Evolutionary conservation across 345 rosid genomes (phyloP).

Genomic region (Eucalyptus caleyi): DNA sequence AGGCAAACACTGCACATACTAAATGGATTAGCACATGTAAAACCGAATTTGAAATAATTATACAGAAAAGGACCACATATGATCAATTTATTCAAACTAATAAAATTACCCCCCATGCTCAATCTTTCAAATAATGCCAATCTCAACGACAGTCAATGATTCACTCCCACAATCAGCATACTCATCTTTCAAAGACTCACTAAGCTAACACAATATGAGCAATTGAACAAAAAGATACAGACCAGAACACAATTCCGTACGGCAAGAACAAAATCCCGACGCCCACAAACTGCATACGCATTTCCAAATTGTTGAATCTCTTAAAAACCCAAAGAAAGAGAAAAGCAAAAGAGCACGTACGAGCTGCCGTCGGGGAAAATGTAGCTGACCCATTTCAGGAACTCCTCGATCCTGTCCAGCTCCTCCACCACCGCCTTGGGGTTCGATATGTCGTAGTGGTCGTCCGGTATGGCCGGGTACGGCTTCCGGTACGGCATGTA

Average conservation of each 20-base stretch:
- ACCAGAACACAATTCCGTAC: neutral
- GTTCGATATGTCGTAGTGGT: slow-evolving; percentile 41
- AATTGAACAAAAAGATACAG: neutral
- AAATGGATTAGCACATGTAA: neutral
- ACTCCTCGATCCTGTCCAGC: slow-evolving; percentile 90
- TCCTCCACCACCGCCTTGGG: slow-evolving; percentile 77
- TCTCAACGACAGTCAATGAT: neutral
- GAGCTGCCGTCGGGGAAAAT: slow-evolving; percentile 83
- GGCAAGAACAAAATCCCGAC: neutral
- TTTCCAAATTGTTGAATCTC: neutral
- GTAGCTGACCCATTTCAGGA: slow-evolving; percentile 88
- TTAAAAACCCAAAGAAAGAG: neutral
- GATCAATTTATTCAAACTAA: neutral
- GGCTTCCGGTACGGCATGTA: slow-evolving; percentile 80
- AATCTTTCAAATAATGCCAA: neutral
- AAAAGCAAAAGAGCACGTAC: slow-evolving; percentile 20
- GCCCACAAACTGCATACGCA: neutral
- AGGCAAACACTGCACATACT: neutral
- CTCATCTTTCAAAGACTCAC: neutral
- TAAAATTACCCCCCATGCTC: neutral
- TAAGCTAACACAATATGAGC: neutral
- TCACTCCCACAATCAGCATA: neutral
- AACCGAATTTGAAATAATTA: neutral
- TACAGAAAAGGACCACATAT: neutral
- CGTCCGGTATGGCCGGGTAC: slow-evolving; percentile 63